A percentile compares a stretch with the other conserved stretches of the same genome.
Evolutionary conservation across 2,329 filamentous ascomycete species (phyloP).

Genomic region (Cercospora beticola): DNA sequence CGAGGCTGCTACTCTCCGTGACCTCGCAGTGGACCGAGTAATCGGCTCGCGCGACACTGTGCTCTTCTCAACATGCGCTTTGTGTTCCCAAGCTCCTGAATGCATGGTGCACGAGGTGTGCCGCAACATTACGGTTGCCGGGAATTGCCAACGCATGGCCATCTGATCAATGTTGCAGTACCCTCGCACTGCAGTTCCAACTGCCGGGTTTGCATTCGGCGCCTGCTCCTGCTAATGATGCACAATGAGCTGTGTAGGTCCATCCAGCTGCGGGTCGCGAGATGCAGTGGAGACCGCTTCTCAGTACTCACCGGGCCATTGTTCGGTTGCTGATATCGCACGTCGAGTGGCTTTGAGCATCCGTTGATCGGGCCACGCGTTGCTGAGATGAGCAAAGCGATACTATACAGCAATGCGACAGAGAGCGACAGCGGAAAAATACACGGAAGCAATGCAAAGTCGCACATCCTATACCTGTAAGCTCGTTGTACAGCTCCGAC

Average conservation of each 20-base stretch:
- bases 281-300: background rate
- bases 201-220: background rate
- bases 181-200: background rate
- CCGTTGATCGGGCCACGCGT: background rate
- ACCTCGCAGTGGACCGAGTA: constrained; percentile 1
- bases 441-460: background rate
- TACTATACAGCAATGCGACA: background rate
- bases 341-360: background rate
- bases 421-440: background rate
- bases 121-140: background rate
- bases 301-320: background rate
- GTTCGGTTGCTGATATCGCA: background rate
- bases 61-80: constrained; percentile 1
- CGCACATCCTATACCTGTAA: background rate
- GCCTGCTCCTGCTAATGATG: background rate
- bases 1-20: constrained; percentile 63
- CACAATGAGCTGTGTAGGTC: background rate
- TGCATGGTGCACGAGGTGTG: background rate
- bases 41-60: background rate
- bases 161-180: background rate
- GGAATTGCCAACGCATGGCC: background rate
- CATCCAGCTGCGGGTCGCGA: background rate
- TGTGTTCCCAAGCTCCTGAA: background rate
- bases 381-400: background rate
- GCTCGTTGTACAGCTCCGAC: background rate